phyloP scores from a whole-genome alignment of 352 stramenopile species.

The Phytophthora constricta region DNA sequence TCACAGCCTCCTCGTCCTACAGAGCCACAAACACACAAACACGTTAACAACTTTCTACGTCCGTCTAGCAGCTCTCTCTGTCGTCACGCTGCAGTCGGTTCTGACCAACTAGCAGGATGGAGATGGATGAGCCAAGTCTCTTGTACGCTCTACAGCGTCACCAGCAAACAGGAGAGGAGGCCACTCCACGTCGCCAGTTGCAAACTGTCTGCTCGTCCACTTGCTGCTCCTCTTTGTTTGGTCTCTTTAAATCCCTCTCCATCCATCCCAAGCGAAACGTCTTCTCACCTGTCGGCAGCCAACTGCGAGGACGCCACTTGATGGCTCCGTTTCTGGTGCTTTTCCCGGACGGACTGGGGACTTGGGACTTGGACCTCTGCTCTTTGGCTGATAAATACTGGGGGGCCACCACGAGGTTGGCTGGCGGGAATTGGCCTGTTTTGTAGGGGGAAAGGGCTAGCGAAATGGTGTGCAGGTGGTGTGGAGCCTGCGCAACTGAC shows the following conservation, averaged over 20 bases:
- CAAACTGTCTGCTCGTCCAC: neutral
- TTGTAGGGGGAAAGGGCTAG: neutral
- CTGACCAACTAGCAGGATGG: neutral
- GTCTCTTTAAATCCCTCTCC: slow-evolving; percentile 29
- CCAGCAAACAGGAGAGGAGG: neutral
- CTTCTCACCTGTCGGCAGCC: too few species aligned
- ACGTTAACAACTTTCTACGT: slow-evolving; percentile 4
- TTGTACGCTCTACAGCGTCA: neutral
- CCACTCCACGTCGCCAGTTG: neutral
- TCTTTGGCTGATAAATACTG: too few species aligned
- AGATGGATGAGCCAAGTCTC: neutral
- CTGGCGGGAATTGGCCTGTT: neutral
- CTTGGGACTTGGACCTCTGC: too few species aligned
- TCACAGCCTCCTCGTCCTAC: slow-evolving; percentile 7
- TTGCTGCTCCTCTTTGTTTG: too few species aligned
- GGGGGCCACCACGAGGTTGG: neutral
- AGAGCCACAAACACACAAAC: neutral
- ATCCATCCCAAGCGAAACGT: too few species aligned
- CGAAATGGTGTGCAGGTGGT: neutral
- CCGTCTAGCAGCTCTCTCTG: neutral
- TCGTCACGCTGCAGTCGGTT: neutral
- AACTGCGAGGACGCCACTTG: too few species aligned
- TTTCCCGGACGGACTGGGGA: slow-evolving; percentile 18
- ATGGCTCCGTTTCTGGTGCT: slow-evolving; percentile 24
- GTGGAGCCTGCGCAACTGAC: neutral